Conservation (phyloP, 148 eudicot genomes). For the Suaeda aralocaspica region DNA sequence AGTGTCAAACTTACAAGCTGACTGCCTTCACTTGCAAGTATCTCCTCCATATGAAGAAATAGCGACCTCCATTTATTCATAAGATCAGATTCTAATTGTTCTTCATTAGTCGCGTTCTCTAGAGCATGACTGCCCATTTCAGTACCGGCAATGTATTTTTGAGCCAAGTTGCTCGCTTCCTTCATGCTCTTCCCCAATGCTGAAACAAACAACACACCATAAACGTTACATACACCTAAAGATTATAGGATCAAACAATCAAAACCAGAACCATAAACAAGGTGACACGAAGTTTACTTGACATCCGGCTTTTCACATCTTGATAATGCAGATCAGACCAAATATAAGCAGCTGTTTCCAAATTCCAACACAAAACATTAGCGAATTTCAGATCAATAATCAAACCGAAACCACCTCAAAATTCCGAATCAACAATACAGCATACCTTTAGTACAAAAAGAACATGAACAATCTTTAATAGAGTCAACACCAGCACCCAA, state of each 20-base stretch:
- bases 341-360: constrained; percentile 71
- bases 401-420: not conserved
- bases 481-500: constrained; percentile 31
- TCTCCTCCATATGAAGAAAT: constrained; percentile 55
- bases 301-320: constrained; percentile 71
- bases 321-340: constrained; percentile 85
- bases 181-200: constrained; percentile 63
- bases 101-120: constrained; percentile 24
- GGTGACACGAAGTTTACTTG: constrained; percentile 37
- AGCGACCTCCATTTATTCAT: constrained; percentile 68
- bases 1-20: constrained; percentile 53
- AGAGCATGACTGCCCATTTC: constrained; percentile 28
- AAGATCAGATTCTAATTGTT: constrained; percentile 48
- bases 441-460: constrained; percentile 87
- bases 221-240: not conserved
- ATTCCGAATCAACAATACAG: not conserved
- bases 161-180: constrained; percentile 62
- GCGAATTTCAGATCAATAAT: not conserved
- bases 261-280: not conserved
- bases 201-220: constrained; percentile 17
- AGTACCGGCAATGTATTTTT: constrained; percentile 33
- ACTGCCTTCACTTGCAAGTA: constrained; percentile 50
- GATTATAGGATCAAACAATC: not conserved
- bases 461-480: constrained; percentile 64
- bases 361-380: constrained; percentile 12